A percentile compares a stretch with the other conserved stretches of the same genome.
Evolutionary conservation across 164 flowering plant genomes (phyloP).

Genomic region (Vitis rotundifolia): DNA sequence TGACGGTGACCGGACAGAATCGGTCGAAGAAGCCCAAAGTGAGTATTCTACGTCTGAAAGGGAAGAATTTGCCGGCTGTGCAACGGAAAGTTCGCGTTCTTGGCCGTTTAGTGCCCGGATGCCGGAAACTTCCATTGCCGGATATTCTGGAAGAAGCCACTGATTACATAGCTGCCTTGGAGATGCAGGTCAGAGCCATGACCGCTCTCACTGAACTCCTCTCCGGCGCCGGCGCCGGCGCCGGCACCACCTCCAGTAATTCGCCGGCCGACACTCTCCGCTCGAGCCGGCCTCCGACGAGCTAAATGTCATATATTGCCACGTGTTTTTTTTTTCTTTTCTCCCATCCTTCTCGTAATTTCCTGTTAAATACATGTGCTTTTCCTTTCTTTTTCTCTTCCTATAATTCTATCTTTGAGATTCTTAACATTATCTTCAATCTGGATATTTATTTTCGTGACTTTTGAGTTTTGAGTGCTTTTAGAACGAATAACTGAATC

Average conservation of each 20-base stretch:
- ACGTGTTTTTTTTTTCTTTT: not conserved
- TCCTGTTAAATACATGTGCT: constrained; percentile 26
- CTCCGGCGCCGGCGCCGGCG: constrained; percentile 30
- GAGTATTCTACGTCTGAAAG: constrained; percentile 29
- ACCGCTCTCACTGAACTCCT: constrained; percentile 49
- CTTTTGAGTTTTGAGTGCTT: not conserved
- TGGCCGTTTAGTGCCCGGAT: constrained; percentile 84
- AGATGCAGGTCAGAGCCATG: constrained; percentile 84
- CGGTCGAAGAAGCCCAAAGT: constrained; percentile 38
- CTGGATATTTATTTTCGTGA: too few species aligned
- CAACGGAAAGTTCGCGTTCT: constrained; percentile 49
- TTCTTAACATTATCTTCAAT: too few species aligned
- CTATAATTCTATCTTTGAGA: not conserved
- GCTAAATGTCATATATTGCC: constrained; percentile 1
- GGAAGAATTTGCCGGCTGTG: constrained; percentile 46
- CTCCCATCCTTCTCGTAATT: not conserved
- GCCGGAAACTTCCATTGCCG: constrained; percentile 63
- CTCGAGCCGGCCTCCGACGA: too few species aligned
- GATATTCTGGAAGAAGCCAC: constrained; percentile 64
- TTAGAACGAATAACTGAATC: constrained; percentile 2
- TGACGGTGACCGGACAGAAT: constrained; percentile 10
- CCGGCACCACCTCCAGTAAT: not conserved
- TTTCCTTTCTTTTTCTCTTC: not conserved
- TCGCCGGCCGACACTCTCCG: not conserved
- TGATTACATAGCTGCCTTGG: constrained; percentile 72